Conservation (phyloP, 1,139 yeast genomes). For the Candida sp. region DNA sequence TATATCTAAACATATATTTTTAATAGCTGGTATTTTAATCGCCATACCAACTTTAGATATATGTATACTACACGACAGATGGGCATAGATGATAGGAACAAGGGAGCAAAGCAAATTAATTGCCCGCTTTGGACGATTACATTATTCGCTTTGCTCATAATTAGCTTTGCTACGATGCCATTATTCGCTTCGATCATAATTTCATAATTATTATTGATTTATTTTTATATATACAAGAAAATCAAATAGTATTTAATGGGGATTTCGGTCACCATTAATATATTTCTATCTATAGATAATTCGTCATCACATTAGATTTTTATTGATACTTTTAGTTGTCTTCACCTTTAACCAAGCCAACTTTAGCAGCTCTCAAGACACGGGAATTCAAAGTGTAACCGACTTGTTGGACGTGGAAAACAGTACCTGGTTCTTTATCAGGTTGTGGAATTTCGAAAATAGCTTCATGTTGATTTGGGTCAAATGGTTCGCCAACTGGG, state of each 20-base stretch:
- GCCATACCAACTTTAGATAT: no score
- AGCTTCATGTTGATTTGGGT: constrained; percentile 93
- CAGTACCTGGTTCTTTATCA: constrained; percentile 89
- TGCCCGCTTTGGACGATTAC: no score
- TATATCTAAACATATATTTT: no score
- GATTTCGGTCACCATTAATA: no score
- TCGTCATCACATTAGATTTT: constrained; percentile 1
- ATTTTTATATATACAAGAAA: constrained; percentile 4
- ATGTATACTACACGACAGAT: background rate
- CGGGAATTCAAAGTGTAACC: constrained; percentile 87
- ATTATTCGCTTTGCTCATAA: no score
- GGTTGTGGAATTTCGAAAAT: constrained; percentile 87
- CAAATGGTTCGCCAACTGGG: constrained; percentile 83
- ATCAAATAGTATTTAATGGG: background rate
- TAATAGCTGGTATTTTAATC: no score
- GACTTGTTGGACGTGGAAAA: constrained; percentile 88
- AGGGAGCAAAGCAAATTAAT: no score
- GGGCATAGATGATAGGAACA: no score
- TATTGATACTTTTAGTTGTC: constrained; percentile 7
- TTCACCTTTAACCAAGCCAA: constrained; percentile 77
- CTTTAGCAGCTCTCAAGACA: constrained; percentile 95
- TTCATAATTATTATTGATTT: no score
- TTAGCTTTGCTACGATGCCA: no score
- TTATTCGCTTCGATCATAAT: no score
- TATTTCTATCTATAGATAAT: background rate